These are phyloP conservation scores for Lodderomyces margitis DNA, from an alignment of 1,139 yeast genomes.

Conservation along the genomic window DNA sequence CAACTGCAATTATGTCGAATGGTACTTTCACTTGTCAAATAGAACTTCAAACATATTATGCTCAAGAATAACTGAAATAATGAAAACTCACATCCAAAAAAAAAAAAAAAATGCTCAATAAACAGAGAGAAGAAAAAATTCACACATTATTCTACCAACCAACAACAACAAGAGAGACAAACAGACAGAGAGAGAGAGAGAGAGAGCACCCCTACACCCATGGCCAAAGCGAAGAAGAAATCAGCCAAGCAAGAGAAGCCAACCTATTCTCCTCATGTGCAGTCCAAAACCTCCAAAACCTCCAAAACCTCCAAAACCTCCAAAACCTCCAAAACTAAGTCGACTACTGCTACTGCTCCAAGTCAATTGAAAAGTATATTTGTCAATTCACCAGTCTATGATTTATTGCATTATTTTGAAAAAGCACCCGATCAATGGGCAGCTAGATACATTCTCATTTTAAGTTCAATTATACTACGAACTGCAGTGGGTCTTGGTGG, in stretches of 20 bases:
- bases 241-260: background rate
- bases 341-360: constrained; percentile 1
- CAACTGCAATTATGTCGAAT: too few species aligned
- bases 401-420: constrained; percentile 40
- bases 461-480: constrained; percentile 73
- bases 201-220: background rate
- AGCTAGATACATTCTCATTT: constrained; percentile 72
- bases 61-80: too few species aligned
- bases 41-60: too few species aligned
- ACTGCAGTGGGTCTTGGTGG: constrained; percentile 89
- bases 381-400: constrained; percentile 36
- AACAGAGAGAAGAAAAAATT: too few species aligned
- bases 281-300: background rate
- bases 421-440: constrained; percentile 86
- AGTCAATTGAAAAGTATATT: constrained; percentile 20
- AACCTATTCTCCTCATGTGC: background rate
- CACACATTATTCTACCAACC: too few species aligned
- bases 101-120: too few species aligned
- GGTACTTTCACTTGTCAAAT: too few species aligned
- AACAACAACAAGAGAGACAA: background rate
- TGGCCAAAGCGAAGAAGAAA: constrained; percentile 14
- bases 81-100: too few species aligned
- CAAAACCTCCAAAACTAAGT: background rate
- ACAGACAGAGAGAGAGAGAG: background rate
- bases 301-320: background rate